phyloP scores from a whole-genome alignment of 1,284 basidiomycete species.

The Papiliotrema nemorosa region DNA sequence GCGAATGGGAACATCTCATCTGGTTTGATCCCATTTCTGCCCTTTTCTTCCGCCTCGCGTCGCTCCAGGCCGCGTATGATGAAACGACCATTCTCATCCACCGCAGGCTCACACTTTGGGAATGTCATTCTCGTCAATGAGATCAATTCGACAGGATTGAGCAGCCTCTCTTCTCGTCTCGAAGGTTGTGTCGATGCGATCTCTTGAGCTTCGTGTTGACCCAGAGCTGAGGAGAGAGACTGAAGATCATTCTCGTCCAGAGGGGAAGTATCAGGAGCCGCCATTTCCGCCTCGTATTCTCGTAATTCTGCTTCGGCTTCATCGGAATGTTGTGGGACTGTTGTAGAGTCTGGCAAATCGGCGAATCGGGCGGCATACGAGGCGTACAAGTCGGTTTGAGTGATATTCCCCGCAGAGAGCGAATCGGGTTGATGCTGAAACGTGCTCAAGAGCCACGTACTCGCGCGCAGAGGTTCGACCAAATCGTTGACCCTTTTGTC shows the following conservation, averaged over 20 bases:
- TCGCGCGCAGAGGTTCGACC: slow-evolving; percentile 39
- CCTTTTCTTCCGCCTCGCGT: slow-evolving; percentile 31
- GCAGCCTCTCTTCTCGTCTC: slow-evolving; percentile 23
- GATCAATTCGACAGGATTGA: slow-evolving; percentile 44
- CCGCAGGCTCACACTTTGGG: slow-evolving; percentile 32
- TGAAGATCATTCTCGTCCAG: slow-evolving; percentile 19
- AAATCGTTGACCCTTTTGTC: slow-evolving; percentile 33
- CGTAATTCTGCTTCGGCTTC: slow-evolving; percentile 11
- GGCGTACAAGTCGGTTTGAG: slow-evolving; percentile 44
- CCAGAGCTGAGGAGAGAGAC: not conserved
- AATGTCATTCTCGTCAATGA: slow-evolving; percentile 42
- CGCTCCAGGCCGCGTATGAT: slow-evolving; percentile 37
- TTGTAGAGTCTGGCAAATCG: slow-evolving; percentile 5
- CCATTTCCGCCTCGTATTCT: slow-evolving; percentile 14
- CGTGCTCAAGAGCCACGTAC: slow-evolving; percentile 39
- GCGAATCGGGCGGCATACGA: slow-evolving; percentile 41
- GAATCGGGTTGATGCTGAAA: slow-evolving; percentile 31
- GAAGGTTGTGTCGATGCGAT: not conserved
- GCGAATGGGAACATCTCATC: slow-evolving; percentile 45
- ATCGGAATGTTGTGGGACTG: not conserved
- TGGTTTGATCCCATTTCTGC: slow-evolving; percentile 11
- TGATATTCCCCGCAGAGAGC: slow-evolving; percentile 15
- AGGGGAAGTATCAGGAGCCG: not conserved
- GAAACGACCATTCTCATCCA: slow-evolving; percentile 37
- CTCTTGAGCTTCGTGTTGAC: not conserved